Conservation (phyloP, 208 protist genomes). For the Novymonas esmeraldas region DNA sequence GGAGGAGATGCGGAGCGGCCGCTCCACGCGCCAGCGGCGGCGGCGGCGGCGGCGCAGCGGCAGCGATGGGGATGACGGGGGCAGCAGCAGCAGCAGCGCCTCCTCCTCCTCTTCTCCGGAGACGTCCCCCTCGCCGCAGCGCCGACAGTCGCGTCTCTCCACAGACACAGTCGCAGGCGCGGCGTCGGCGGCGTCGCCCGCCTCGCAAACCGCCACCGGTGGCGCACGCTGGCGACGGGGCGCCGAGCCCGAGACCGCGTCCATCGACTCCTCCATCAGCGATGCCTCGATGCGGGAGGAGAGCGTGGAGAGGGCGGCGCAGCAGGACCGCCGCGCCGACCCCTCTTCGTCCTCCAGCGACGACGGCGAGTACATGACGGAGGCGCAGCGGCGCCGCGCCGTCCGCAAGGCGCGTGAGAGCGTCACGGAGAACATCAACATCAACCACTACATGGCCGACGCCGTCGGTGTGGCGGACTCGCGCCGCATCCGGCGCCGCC, state of each 20-base stretch:
- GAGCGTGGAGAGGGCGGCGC: conserved; percentile 35
- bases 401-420: conserved; percentile 58
- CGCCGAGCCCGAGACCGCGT: conserved; percentile 24
- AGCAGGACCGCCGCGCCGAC: conserved; percentile 27
- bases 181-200: background rate
- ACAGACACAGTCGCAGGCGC: too few species aligned
- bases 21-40: background rate
- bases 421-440: conserved; percentile 50
- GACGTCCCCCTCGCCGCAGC: too few species aligned
- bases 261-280: conserved; percentile 67
- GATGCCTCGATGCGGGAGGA: conserved; percentile 68
- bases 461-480: conserved; percentile 38
- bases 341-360: conserved; percentile 20
- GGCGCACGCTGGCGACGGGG: background rate
- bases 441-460: conserved; percentile 72
- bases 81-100: background rate
- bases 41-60: background rate
- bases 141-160: background rate
- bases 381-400: conserved; percentile 35
- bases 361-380: conserved; percentile 30
- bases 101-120: background rate
- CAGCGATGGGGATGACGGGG: conserved; percentile 2
- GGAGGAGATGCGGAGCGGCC: conserved; percentile 11
- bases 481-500: conserved; percentile 10
- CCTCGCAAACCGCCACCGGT: background rate